Base-by-base conservation (phyloP, 495 filamentous ascomycete genomes). In the Penicillium diatomitis region DNA sequence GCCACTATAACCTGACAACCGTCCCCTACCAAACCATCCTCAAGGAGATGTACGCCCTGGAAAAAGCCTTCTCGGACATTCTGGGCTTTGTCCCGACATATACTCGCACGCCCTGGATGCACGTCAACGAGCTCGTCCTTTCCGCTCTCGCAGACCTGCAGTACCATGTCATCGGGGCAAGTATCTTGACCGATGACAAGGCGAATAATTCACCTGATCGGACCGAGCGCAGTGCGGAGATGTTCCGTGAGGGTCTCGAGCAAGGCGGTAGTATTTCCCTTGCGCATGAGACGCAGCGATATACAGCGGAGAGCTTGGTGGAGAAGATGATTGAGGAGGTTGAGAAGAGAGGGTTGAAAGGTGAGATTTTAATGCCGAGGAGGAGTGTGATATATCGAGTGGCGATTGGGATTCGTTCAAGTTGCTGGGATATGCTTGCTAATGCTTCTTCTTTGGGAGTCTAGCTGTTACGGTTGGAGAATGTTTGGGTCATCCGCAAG, bases 1-100 rank as follows among this genome's bases (percentile, higher is more conserved):
- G 76, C 48, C 87, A 92, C 53, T 61, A 74, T 65, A 71, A 82
- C 70, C 66, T 87, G 53, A 64, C 74, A 54, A 68, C 71, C 50
- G 58, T 79, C 64, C 57, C 73, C 56, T 51, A 78, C 58, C 51
- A 58, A 41, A 49, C 76, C 30, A 77, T 84, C 48, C 67, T 74
- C 2, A 66, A 78, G 28, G 77, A 90, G 56, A 88, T 92, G 71
- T 66, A 71, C 30, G 76, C 75, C 65, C 82, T 85, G 48, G 86
- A 90, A 63, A 79, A 82, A 53, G 81, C 85, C 3, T 60, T 90
- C 38, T 69, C 74, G 38, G 78, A 79, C 40, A 79, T 88, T 46
- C 69, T 88, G 7, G 86, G 86, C 10, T 78, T 80, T 52, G 80
- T 84, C 58, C 87, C 87, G 1, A 81, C 82, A 4, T 92, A 90